Evolutionary conservation across 192 early-diverging fungal species (phyloP), one percentile per base, ranked within the genome.

Genomic region (Lunasporangiospora selenospora): DNA sequence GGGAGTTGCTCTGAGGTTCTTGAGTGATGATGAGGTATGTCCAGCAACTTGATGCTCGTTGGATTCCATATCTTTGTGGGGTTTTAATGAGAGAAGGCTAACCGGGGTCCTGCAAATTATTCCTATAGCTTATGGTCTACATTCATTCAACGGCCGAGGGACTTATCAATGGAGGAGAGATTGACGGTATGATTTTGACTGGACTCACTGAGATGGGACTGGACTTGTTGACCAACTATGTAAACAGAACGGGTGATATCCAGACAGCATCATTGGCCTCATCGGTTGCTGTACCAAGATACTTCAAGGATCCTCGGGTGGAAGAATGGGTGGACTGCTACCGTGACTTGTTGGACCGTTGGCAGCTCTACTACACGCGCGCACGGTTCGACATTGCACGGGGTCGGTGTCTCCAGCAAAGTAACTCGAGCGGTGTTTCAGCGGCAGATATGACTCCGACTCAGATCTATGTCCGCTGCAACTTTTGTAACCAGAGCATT

Each of bases 311-410:
- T 65, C 29, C 29, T 2, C 73, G 90, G 26, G 83, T 89, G 1
- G 81, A 83, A 16, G 83, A 83, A 30, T 94, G 93, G 92, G 77
- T 90, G n/a, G 88, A 90, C 18, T 90, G 88, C 41, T 99, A 99
- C 77, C 87, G 94, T 4, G 59, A 80, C 34, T 67, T 97, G 47
- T 81, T 99, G 24, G 94, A 99, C 78, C 82, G 85, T 42, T 95
- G 89, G 92, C 85, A 92, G 43, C 80, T 98, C 53, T 98, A 87
- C 53, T 89, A 92, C 43, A 80, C 78, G n/a, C 83, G 97, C 3
- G 93, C 94, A 26, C 75, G 84, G 31, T 97, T 98, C 75, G 97
- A 99, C 78, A 99, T 99, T 64, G 81, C 81, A 13, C 84, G 91
- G 26, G 88, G 88, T 53, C 89, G 89, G 13, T 65, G 80, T 47